Base-by-base conservation (phyloP, 805 yeast genomes). In the Torulaspora delbrueckii region DNA sequence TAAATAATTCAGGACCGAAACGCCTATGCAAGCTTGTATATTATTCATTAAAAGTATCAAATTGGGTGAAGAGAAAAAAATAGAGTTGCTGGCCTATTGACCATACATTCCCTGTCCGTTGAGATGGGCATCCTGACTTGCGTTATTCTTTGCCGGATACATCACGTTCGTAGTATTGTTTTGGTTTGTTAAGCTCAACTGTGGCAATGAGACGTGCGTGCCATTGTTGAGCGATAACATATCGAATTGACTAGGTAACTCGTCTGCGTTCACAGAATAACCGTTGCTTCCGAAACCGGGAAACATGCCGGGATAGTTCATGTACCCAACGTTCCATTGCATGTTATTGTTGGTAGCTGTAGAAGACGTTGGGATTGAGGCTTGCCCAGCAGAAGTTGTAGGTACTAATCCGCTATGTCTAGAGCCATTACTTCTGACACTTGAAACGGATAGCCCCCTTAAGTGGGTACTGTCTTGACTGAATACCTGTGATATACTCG, bases 281-380 rank as follows among this genome's bases (percentile, higher is more conserved):
- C 46, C 44, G 18, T 49, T 51, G 16, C 35, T 43, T 16, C 44
- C 37, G 8, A 50, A 54, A 14, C 42, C 53, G 0, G 68, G 66
- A 33, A 60, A 64, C 42, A 53, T 50, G 1, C 66, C 67, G n/a
- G 68, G 66, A 41, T 63, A 64, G 31, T 56, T 59, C 37, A 43
- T 32, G 37, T 49, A 49, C n/a, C 50, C 47, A 26, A 45, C 38
- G 18, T 26, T 38, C 51, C 51, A 48, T 19, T 41, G 52, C 55
- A 46, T 55, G 59, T n/a, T 47, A 40, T 41, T 47, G 27, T 39
- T 46, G 30, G 43, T 18, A 7, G 45, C 33, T 3, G 46, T 22
- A n/a, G 43, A 22, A 36, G 46, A 12, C n/a, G 46, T 39, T 19
- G 44, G 47, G 33, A 47, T 30, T 2, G 57, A 39, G 8, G 40